Conservation (phyloP, 2,329 filamentous ascomycete species). For the Biscogniauxia sp. region DNA sequence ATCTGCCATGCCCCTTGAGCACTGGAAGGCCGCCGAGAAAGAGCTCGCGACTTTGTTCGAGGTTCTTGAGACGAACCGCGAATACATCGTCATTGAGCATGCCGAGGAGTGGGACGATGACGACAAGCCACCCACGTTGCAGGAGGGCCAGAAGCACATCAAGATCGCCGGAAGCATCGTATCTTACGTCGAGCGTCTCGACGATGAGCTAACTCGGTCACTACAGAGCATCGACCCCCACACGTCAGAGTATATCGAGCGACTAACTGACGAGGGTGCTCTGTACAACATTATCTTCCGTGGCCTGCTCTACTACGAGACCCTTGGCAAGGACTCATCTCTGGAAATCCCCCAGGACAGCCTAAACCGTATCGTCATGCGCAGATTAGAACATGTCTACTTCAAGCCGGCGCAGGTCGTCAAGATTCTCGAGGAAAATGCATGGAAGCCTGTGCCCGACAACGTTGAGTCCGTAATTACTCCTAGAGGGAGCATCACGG, state of each 20-base stretch:
- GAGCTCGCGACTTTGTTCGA: constrained; percentile 77
- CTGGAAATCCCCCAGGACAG: constrained; percentile 79
- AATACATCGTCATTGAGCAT: constrained; percentile 83
- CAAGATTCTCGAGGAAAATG: constrained; percentile 89
- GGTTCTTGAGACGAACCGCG: constrained; percentile 73
- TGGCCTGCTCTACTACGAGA: constrained; percentile 84
- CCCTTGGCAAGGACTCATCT: constrained; percentile 65
- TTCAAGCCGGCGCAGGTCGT: constrained; percentile 97
- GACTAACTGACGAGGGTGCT: constrained; percentile 83
- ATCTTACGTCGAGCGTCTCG: constrained; percentile 89
- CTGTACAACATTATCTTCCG: constrained; percentile 93
- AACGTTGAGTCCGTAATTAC: constrained; percentile 77
- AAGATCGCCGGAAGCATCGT: constrained; percentile 92
- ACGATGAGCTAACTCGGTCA: constrained; percentile 96
- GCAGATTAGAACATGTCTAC: constrained; percentile 94
- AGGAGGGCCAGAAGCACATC: constrained; percentile 74
- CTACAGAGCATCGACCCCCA: constrained; percentile 97
- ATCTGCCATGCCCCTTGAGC: constrained; percentile 86
- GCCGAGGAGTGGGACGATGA: constrained; percentile 99
- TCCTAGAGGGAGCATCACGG: constrained; percentile 63
- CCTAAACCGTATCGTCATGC: constrained; percentile 89
- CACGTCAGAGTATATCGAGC: constrained; percentile 97
- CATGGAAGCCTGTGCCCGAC: constrained; percentile 77
- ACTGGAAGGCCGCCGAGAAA: constrained; percentile 93
- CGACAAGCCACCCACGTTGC: constrained; percentile 80